Base-by-base conservation (phyloP, 768 basidiomycete genomes). In the Tricholoma saponaceum region DNA sequence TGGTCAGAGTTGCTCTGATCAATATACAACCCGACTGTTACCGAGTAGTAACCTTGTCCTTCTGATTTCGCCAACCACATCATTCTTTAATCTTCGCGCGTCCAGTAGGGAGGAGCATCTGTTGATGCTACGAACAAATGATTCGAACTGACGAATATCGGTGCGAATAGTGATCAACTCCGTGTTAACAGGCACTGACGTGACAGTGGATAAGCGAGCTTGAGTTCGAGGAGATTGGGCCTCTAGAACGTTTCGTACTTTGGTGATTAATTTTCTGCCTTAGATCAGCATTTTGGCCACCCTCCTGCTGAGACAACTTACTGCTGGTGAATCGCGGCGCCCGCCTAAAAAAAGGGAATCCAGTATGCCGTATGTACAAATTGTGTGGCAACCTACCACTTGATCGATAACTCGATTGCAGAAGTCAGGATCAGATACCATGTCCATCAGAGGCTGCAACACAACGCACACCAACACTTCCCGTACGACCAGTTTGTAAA, bases 401-500 rank as follows among this genome's bases (percentile, higher is more conserved):
- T 95, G 87, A 70, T 98, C 95, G 51, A 98, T 90, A 35, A 84
- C 83, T 57, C 85, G 79, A 74, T 99, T 99, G 95, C 95, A 98
- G 62, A 97, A 97, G 70, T 99, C 97, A 4, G 95, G 92, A 69
- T 99, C 97, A 26, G 90, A 81, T 33, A 98, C 68, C 87, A 96
- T 92, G 51, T 98, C 92, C 79, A 96, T 86, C 54, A 96, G 71
- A 12, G 96, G 95, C 66, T 90, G 86, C 39, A 98, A 66, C 3
- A 96, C 84, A 2, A 87, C 78, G 67, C 92, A 95, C 4, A 90
- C 82, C 0, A 89, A 76, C 62, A 98, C 82, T 72, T 99, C 97
- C 47, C 93, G 76, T 3, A 85, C 84, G 14, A 91, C 85, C 35
- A 90, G 82, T 58, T 74, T 82, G 49, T 97, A 78, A 4, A 84